Evolutionary conservation across 345 rosid species (phyloP).

Genomic region (Camelina laxa): DNA sequence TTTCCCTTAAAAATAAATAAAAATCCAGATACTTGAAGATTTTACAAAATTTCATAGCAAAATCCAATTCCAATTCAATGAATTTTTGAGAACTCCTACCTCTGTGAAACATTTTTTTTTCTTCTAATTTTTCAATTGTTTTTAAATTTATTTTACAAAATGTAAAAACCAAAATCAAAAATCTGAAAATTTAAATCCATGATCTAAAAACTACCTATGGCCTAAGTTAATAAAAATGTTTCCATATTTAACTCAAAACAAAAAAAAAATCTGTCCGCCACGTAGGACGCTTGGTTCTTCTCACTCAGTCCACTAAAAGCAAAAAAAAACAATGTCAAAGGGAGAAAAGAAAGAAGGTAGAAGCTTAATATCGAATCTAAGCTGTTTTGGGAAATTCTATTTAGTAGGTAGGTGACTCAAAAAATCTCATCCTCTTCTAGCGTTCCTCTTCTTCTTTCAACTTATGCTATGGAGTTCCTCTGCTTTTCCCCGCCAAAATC

Average conservation of each 20-base stretch:
- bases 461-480: conserved; percentile 20
- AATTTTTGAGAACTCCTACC: too few species aligned
- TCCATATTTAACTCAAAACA: not conserved
- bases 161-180: too few species aligned
- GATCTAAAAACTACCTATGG: too few species aligned
- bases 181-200: too few species aligned
- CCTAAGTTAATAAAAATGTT: not conserved
- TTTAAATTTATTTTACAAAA: too few species aligned
- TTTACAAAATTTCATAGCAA: too few species aligned
- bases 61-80: too few species aligned
- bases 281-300: conserved; percentile 16
- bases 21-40: too few species aligned
- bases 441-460: not conserved
- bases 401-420: not conserved
- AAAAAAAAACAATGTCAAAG: conserved; percentile 7
- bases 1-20: too few species aligned
- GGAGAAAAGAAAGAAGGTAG: conserved; percentile 11
- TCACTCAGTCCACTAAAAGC: conserved; percentile 27
- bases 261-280: not conserved
- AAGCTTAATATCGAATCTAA: conserved; percentile 39
- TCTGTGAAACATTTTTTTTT: too few species aligned
- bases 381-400: conserved; percentile 29
- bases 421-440: conserved; percentile 10
- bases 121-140: too few species aligned
- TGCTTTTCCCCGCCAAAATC: conserved; percentile 25